Conservation (phyloP, 306 rosid genomes). For the Fagus crenata region DNA sequence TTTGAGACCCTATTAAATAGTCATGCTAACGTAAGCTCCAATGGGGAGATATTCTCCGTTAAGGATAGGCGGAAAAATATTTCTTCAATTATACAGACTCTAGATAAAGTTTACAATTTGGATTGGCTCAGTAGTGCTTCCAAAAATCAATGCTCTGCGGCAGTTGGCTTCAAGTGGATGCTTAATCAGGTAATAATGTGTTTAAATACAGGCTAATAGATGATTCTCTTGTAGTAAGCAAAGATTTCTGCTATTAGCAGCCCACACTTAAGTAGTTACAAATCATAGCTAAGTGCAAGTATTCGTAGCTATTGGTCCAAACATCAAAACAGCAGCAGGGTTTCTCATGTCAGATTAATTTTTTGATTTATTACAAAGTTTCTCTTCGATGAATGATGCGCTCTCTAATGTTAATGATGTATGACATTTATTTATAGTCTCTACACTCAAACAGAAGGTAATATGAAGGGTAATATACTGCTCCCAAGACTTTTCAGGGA, state of each 20-base stretch:
- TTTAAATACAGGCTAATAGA: background rate
- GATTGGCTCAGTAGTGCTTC: conserved; percentile 97
- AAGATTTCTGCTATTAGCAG: background rate
- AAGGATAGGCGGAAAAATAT: conserved; percentile 64
- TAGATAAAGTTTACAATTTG: conserved; percentile 81
- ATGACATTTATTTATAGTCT: background rate
- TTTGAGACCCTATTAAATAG: conserved; percentile 89
- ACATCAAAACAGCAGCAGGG: background rate
- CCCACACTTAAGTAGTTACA: background rate
- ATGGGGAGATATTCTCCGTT: conserved; percentile 86
- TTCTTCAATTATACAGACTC: conserved; percentile 66
- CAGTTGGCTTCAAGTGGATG: conserved; percentile 99
- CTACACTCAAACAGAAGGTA: background rate
- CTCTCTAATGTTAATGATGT: background rate
- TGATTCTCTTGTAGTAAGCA: background rate
- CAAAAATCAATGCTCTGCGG: conserved; percentile 89
- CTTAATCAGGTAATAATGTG: conserved; percentile 74
- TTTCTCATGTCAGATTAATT: background rate
- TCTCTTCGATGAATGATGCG: background rate
- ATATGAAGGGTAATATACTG: background rate
- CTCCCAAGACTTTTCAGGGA: background rate
- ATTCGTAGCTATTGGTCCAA: background rate
- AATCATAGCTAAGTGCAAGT: background rate
- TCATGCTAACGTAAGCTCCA: conserved; percentile 79
- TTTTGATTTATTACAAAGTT: background rate